Conservation (phyloP, 495 filamentous ascomycete species). For the Xylaria palmicola region DNA sequence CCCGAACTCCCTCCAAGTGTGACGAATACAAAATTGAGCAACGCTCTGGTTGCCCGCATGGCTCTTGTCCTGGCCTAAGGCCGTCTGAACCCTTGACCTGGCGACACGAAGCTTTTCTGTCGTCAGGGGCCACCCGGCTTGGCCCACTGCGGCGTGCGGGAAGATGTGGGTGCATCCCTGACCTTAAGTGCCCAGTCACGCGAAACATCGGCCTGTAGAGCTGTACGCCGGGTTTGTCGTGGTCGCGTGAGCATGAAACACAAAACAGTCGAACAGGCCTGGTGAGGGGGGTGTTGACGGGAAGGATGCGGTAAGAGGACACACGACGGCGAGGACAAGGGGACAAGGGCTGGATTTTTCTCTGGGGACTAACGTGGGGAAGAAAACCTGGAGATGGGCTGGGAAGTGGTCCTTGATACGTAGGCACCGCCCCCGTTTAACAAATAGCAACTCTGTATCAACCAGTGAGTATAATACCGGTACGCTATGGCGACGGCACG, state of each 20-base stretch:
- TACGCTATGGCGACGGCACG: constrained; percentile 2
- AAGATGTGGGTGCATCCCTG: constrained; percentile 3
- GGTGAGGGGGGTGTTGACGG: constrained; percentile 5
- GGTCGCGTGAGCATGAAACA: constrained; percentile 4
- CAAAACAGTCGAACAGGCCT: neutral
- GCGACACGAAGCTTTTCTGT: neutral
- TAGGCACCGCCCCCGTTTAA: no score
- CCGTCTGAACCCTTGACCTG: neutral
- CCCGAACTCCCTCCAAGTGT: no score
- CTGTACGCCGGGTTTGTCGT: neutral
- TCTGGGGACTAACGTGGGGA: constrained; percentile 9
- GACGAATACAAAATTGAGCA: neutral
- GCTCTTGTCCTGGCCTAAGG: no score
- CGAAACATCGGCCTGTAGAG: neutral
- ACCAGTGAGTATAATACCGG: no score
- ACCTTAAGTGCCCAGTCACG: neutral
- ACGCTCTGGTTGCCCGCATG: neutral
- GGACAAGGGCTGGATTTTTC: neutral
- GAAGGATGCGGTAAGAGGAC: constrained; percentile 5
- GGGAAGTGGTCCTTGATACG: neutral
- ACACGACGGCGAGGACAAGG: constrained; percentile 9
- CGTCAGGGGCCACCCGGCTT: neutral
- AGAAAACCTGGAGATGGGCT: constrained; percentile 1
- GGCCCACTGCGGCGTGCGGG: constrained; percentile 5
- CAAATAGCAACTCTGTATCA: constrained; percentile 2